Conservation (phyloP, 2,329 filamentous ascomycete genomes). For the Colletotrichum gloeosporioides region DNA sequence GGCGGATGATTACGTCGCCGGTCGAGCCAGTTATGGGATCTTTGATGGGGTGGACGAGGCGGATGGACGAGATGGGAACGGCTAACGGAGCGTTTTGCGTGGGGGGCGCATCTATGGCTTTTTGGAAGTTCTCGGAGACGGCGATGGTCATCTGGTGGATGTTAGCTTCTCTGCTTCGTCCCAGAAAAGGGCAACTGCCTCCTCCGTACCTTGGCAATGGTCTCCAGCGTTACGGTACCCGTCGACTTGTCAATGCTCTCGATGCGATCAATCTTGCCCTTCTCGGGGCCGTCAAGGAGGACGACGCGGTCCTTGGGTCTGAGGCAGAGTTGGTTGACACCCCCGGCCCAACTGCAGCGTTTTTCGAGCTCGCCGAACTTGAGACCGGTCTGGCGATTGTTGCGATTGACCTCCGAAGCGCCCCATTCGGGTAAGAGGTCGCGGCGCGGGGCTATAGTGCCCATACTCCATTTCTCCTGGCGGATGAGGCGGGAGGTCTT, state of each 20-base stretch:
- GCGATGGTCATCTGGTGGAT: conserved; percentile 40
- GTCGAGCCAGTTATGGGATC: conserved; percentile 68
- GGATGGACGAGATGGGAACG: conserved; percentile 74
- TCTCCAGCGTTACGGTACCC: conserved; percentile 66
- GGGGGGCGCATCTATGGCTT: conserved; percentile 41
- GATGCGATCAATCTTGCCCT: conserved; percentile 84
- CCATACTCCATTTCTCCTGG: conserved; percentile 79
- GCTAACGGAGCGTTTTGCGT: conserved; percentile 58
- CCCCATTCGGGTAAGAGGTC: conserved; percentile 73
- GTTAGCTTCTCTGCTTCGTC: not conserved
- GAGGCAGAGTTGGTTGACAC: conserved; percentile 64
- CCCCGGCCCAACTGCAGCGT: conserved; percentile 62
- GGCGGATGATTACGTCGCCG: conserved; percentile 79
- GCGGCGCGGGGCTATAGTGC: conserved; percentile 77
- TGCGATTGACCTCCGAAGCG: conserved; percentile 36
- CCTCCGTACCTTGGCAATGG: conserved; percentile 65
- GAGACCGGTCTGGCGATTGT: conserved; percentile 37
- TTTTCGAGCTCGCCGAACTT: conserved; percentile 41
- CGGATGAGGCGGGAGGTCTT: conserved; percentile 52
- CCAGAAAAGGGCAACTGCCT: not conserved
- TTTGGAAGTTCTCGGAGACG: conserved; percentile 39
- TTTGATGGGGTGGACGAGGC: conserved; percentile 79
- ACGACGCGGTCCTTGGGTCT: conserved; percentile 80
- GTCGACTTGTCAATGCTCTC: conserved; percentile 55
- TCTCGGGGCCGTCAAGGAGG: conserved; percentile 77